Conservation (phyloP, 805 yeast genomes). For the Saccharomycopsis schoenii region DNA sequence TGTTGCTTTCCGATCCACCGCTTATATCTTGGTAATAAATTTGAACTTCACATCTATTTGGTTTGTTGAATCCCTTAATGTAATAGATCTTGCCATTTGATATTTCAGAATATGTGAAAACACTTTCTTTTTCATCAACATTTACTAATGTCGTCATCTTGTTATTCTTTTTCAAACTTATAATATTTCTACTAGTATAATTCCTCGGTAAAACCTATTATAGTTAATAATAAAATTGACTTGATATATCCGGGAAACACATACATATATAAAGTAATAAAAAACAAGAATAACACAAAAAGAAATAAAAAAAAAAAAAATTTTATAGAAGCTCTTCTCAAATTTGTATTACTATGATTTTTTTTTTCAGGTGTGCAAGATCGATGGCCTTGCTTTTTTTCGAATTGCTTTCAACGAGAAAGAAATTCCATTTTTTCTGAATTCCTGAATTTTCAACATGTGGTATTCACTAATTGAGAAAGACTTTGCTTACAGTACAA, state of each 20-base stretch:
- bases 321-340: neutral
- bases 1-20: neutral
- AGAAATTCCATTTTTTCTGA: no score
- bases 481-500: neutral
- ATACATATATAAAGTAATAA: no score
- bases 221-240: no score
- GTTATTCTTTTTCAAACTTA: neutral
- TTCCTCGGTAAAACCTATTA: no score
- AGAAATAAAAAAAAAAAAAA: neutral
- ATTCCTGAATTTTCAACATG: neutral
- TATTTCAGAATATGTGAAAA: neutral
- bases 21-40: neutral
- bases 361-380: neutral
- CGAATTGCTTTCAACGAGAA: neutral
- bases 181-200: no score
- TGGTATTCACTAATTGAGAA: neutral
- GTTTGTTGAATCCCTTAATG: conserved; percentile 9
- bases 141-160: neutral
- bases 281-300: no score
- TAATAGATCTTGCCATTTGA: neutral
- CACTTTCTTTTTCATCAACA: neutral
- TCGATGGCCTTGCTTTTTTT: neutral
- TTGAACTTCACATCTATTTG: conserved; percentile 7
- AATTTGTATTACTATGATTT: neutral
- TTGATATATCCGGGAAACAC: no score